Evolutionary conservation across 2,329 filamentous ascomycete species (phyloP).

Genomic region (Penicillium rolfsii): DNA sequence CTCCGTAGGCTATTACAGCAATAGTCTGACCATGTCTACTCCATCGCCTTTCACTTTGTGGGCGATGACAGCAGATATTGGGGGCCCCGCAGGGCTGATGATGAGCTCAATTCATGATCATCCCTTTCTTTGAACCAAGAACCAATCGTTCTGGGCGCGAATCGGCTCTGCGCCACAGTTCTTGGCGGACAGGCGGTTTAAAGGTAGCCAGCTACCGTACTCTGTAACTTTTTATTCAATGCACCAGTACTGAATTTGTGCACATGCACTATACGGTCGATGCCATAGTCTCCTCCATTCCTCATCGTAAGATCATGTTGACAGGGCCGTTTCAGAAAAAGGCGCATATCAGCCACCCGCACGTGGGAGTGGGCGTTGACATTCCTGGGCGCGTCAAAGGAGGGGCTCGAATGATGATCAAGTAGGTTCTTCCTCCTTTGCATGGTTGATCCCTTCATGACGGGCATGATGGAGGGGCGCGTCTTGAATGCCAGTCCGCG

Average conservation of each 20-base stretch:
- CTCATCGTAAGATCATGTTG: not conserved
- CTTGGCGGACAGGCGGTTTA: not conserved
- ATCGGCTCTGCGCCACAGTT: not conserved
- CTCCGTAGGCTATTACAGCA: too few relatives aligned
- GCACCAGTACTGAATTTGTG: too few relatives aligned
- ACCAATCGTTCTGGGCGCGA: not conserved
- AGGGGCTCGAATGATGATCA: not conserved
- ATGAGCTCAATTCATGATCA: conserved; percentile 15
- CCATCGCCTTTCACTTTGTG: not conserved
- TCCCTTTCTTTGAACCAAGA: not conserved
- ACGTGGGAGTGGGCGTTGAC: conserved; percentile 6
- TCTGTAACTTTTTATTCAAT: too few relatives aligned
- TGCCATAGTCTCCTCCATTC: not conserved
- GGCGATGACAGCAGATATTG: not conserved
- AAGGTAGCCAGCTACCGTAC: not conserved
- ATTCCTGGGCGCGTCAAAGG: conserved; percentile 31
- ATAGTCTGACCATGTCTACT: not conserved
- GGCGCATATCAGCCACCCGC: not conserved
- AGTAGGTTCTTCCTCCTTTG: conserved; percentile 8
- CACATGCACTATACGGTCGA: not conserved
- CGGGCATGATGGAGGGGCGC: conserved; percentile 8
- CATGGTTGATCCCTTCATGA: conserved; percentile 24
- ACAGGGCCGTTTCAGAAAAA: not conserved
- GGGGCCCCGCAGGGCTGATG: conserved; percentile 14
- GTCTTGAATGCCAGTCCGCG: not conserved